A percentile compares a stretch with the other conserved stretches of the same genome.
phyloP scores from a whole-genome alignment of 768 basidiomycete species.

The Boletus rubescentipes region DNA sequence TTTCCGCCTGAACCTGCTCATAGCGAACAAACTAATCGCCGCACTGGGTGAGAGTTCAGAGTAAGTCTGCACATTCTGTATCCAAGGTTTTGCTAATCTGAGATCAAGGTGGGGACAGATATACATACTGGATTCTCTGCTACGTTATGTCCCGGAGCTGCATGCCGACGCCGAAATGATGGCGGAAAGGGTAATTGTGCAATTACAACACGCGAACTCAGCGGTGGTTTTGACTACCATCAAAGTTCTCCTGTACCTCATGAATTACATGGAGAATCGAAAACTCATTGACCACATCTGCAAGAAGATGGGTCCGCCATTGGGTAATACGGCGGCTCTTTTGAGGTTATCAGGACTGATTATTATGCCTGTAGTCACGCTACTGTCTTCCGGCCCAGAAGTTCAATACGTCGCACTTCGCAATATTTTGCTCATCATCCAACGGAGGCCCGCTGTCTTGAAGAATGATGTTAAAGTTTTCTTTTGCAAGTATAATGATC shows the following conservation, averaged over 20 bases:
- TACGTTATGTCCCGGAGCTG: conserved; percentile 91
- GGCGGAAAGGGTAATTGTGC: conserved; percentile 92
- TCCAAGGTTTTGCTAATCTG: conserved; percentile 10
- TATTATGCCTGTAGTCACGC: conserved; percentile 61
- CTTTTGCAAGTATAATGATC: conserved; percentile 99
- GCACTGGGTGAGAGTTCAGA: conserved; percentile 96
- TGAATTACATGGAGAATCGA: conserved; percentile 98
- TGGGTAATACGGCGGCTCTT: conserved; percentile 53
- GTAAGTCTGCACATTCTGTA: conserved; percentile 49
- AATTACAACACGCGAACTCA: conserved; percentile 97
- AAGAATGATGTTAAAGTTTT: conserved; percentile 99
- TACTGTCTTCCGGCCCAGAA: conserved; percentile 95
- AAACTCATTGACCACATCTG: conserved; percentile 85
- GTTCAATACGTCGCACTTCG: conserved; percentile 97
- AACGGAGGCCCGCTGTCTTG: conserved; percentile 86
- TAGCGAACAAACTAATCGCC: conserved; percentile 85
- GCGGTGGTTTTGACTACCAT: conserved; percentile 99
- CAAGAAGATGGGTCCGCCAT: conserved; percentile 96
- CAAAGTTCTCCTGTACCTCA: conserved; percentile 91
- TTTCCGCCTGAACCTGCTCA: conserved; percentile 82
- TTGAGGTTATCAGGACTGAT: background rate
- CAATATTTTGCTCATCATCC: conserved; percentile 96
- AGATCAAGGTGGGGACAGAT: conserved; percentile 92
- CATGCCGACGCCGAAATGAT: conserved; percentile 89
- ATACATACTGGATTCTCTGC: conserved; percentile 91